Base-by-base conservation (phyloP, 2,329 filamentous ascomycete genomes). In the Colletotrichum sp. region DNA sequence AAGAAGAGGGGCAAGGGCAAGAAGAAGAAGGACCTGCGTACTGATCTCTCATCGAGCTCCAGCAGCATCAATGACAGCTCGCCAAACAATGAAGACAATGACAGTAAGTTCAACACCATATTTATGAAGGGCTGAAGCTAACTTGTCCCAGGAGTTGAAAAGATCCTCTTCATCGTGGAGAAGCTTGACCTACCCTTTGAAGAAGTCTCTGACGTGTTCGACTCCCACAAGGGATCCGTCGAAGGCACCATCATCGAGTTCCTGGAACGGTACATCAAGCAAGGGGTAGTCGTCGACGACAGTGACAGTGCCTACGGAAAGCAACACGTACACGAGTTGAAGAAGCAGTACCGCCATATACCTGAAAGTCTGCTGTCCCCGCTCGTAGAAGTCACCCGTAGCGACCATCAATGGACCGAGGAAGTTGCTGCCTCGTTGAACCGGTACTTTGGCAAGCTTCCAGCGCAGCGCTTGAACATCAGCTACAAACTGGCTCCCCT, bases 101-200 rank as follows among this genome's bases (percentile, higher is more conserved):
- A 71, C 52, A 66, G 74, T 76, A 49, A 60, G 74, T 39, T 21
- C 8, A 13, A 28, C 15, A 18, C 3, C 6, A 26, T 10, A 8
- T 16, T 18, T 0, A 28, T 39, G 44, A 18, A n/a, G 39, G 39
- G 5, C 44, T 10, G n/a, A 21, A 32, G 2, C 60, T 76, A 63
- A 76, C 66, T 8, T 8, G 4, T 26, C 24, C 7, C 64, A 84
- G 85, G 81, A 5, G 81, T 83, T 69, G 85, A 86, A 39, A 85
- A 88, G 34, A 85, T 90, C 36, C 79, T 83, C 6, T 88, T 86
- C 77, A 80, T 90, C 30, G 86, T 87, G 18, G 85, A 89, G 60
- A 83, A 85, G 59, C 83, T 90, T 12, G 82, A 85, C 60, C 79
- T 88, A 36, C 83, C 85, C 0, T 83, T 83, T 28, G 84, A 84